Evolutionary conservation across 192 early-diverging fungal species (phyloP).

Genomic region (Dissophora globulifera): DNA sequence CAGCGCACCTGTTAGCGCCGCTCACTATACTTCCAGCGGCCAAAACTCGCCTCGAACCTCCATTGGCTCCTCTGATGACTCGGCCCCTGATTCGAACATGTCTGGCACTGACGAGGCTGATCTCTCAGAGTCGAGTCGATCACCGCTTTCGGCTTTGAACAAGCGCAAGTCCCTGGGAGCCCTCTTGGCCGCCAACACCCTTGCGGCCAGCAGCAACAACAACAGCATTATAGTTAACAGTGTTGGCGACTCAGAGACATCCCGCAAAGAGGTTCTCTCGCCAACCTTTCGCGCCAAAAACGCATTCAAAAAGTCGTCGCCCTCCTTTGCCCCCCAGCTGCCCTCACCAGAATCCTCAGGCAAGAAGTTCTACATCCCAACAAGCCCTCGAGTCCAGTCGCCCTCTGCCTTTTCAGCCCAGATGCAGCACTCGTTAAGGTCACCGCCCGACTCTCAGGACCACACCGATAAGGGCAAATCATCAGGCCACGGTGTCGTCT

Average conservation of each 20-base stretch:
- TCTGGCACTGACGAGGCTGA: conserved; percentile 45
- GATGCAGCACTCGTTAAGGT: conserved; percentile 39
- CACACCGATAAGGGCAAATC: neutral
- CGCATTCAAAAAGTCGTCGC: conserved; percentile 20
- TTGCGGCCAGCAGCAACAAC: conserved; percentile 46
- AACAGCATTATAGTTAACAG: conserved; percentile 46
- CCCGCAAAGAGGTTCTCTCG: conserved; percentile 36
- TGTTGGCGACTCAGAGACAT: conserved; percentile 7
- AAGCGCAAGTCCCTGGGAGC: conserved; percentile 49
- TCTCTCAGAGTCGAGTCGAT: conserved; percentile 2
- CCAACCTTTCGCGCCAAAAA: conserved; percentile 46
- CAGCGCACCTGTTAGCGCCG: neutral
- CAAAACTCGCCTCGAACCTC: conserved; percentile 46
- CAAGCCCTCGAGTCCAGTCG: conserved; percentile 38
- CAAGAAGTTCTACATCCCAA: conserved; percentile 28
- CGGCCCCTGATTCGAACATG: conserved; percentile 33
- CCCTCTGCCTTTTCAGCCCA: conserved; percentile 39
- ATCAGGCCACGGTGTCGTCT: neutral
- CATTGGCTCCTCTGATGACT: conserved; percentile 32
- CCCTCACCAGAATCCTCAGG: conserved; percentile 36
- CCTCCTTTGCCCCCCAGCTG: conserved; percentile 29
- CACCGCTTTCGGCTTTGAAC: conserved; percentile 45
- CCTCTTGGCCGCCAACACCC: conserved; percentile 51
- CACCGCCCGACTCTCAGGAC: conserved; percentile 8
- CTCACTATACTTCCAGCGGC: conserved; percentile 46